Percentiles rank a stretch among this genome's conserved stretches.
Evolutionary conservation across 495 filamentous ascomycete species (phyloP).

Genomic region (Xylaria bambusicola): DNA sequence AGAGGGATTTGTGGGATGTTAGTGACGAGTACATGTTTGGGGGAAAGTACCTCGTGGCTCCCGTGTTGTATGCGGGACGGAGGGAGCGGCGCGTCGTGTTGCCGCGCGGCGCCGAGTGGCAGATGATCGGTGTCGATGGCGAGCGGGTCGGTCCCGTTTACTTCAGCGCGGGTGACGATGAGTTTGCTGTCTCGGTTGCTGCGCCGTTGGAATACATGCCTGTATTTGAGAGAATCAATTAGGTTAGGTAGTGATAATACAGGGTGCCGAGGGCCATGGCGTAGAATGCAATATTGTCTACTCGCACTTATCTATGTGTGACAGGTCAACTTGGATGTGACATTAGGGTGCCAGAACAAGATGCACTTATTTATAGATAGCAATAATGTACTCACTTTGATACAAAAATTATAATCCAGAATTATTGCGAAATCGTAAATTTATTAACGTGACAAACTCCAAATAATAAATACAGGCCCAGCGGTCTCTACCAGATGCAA

Average conservation of each 20-base stretch:
- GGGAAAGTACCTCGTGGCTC: conserved; percentile 52
- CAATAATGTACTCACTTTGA: no score
- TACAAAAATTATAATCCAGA: no score
- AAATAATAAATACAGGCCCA: background rate
- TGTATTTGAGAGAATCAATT: conserved; percentile 37
- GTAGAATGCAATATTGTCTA: no score
- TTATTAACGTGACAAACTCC: no score
- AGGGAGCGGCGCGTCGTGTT: conserved; percentile 48
- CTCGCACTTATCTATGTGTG: no score
- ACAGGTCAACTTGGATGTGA: no score
- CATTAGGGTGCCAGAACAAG: no score
- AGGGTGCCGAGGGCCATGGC: no score
- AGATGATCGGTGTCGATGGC: conserved; percentile 10
- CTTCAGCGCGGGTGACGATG: conserved; percentile 30
- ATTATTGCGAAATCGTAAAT: no score
- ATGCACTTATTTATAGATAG: no score
- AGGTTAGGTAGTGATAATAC: background rate
- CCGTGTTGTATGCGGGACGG: conserved; percentile 48
- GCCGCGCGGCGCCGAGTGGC: conserved; percentile 49
- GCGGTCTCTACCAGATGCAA: background rate
- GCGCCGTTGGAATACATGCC: conserved; percentile 56
- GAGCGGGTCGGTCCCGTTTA: conserved; percentile 32
- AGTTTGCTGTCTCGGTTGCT: conserved; percentile 40
- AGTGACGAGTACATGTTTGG: conserved; percentile 60
- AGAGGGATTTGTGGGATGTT: conserved; percentile 50